Conservation (phyloP, 148 eudicot genomes). For the Silene uniflora region DNA sequence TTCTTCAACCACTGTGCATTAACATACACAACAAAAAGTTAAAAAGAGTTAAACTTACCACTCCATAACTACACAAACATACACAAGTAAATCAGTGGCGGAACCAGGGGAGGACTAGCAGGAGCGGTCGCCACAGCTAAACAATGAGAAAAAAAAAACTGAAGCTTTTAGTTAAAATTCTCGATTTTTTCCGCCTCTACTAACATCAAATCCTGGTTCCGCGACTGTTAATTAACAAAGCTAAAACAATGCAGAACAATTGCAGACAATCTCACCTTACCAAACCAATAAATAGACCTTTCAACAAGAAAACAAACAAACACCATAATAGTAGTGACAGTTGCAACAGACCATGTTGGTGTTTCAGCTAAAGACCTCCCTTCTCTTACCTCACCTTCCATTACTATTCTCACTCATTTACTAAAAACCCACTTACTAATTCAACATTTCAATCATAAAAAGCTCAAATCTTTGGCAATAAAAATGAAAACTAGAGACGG, state of each 20-base stretch:
- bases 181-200: too few relatives aligned
- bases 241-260: constrained; percentile 4
- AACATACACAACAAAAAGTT: background rate
- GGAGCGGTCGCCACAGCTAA: too few relatives aligned
- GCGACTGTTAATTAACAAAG: background rate
- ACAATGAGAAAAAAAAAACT: too few relatives aligned
- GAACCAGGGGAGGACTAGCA: background rate
- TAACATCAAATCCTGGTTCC: too few relatives aligned
- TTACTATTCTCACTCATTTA: background rate
- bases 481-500: background rate
- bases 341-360: constrained; percentile 98
- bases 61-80: background rate
- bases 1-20: constrained; percentile 84
- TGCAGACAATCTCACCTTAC: constrained; percentile 49
- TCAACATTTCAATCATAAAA: background rate
- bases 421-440: background rate
- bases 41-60: background rate
- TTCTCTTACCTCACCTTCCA: constrained; percentile 41
- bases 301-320: constrained; percentile 79
- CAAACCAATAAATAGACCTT: constrained; percentile 85
- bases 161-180: too few relatives aligned
- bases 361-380: constrained; percentile 93
- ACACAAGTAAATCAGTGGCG: background rate
- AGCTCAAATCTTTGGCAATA: constrained; percentile 1
- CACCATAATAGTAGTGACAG: constrained; percentile 88